Conservation (phyloP, 225 moss, liverwort and hornwort species). For the Lunularia cruciata region DNA sequence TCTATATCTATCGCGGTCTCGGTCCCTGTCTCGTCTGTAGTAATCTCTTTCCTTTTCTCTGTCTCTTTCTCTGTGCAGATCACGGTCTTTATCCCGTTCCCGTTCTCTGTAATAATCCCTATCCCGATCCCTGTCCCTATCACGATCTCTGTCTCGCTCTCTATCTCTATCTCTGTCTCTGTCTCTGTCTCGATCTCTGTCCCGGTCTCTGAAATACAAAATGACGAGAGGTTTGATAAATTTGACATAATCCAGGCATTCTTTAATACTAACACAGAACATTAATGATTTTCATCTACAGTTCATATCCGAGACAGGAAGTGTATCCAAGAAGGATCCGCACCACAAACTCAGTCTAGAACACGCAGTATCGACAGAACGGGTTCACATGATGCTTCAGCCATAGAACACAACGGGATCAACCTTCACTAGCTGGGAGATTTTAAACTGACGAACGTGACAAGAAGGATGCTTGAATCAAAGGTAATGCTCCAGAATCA, state of each 20-base stretch:
- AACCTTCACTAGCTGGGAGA: no score
- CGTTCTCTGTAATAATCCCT: slow-evolving; percentile 58
- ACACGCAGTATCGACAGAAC: no score
- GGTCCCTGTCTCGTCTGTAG: slow-evolving; percentile 69
- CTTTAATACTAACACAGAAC: no score
- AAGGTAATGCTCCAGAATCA: no score
- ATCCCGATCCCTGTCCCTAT: slow-evolving; percentile 50
- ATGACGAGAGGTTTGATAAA: not conserved
- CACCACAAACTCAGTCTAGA: no score
- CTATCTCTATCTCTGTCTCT: slow-evolving; percentile 44
- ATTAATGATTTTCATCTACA: no score
- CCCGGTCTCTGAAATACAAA: slow-evolving; percentile 24
- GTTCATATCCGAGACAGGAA: no score
- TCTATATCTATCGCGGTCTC: slow-evolving; percentile 78
- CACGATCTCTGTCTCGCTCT: slow-evolving; percentile 59
- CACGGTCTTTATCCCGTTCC: slow-evolving; percentile 60
- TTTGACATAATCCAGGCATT: not conserved
- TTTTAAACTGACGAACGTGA: no score
- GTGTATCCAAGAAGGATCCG: no score
- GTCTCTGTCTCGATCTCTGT: slow-evolving; percentile 32
- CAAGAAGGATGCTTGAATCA: no score
- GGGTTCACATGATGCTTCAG: no score
- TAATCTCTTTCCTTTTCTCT: slow-evolving; percentile 78
- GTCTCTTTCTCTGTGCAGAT: slow-evolving; percentile 68
- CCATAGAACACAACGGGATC: no score